Percentiles rank a stretch among this genome's conserved stretches.
Evolutionary conservation across 352 stramenopile genomes (phyloP).

Genomic region (Globisporangium rhizosaccharum): DNA sequence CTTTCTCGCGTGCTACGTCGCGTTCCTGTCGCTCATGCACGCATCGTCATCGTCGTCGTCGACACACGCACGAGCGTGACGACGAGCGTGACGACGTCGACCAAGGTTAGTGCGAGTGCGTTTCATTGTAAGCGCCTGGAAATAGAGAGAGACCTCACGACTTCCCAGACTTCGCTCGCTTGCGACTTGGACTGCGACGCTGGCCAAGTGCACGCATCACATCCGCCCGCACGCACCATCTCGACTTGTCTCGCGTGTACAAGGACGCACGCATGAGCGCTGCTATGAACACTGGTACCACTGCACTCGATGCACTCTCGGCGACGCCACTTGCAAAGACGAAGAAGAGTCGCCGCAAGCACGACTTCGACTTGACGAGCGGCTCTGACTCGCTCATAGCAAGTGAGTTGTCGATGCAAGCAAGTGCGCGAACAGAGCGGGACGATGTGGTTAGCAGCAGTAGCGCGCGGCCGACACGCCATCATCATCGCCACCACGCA

Average conservation of each 20-base stretch:
- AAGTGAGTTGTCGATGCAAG: neutral
- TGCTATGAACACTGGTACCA: neutral
- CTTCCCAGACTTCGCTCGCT: too few species aligned
- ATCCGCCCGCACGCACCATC: too few species aligned
- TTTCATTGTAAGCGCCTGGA: neutral
- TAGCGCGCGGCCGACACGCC: slow-evolving; percentile 1
- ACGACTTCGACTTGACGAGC: neutral
- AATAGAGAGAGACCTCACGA: neutral
- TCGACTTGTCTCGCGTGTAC: neutral
- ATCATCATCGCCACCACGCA: neutral
- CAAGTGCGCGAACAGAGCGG: neutral
- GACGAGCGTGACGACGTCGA: too few species aligned
- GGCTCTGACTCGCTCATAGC: neutral
- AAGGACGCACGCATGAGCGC: neutral
- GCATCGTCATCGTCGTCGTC: slow-evolving; percentile 1
- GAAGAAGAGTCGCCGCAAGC: slow-evolving; percentile 20
- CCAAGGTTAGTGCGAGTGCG: neutral
- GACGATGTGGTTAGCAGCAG: neutral
- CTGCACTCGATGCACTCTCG: neutral
- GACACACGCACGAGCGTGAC: too few species aligned
- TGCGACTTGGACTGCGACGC: too few species aligned
- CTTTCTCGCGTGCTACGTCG: slow-evolving; percentile 57
- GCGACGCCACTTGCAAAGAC: neutral
- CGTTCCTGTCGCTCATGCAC: slow-evolving; percentile 28
- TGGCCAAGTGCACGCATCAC: too few species aligned